Evolutionary conservation across 2,329 filamentous ascomycete species (phyloP).

Genomic region (Botrytis paeoniae): DNA sequence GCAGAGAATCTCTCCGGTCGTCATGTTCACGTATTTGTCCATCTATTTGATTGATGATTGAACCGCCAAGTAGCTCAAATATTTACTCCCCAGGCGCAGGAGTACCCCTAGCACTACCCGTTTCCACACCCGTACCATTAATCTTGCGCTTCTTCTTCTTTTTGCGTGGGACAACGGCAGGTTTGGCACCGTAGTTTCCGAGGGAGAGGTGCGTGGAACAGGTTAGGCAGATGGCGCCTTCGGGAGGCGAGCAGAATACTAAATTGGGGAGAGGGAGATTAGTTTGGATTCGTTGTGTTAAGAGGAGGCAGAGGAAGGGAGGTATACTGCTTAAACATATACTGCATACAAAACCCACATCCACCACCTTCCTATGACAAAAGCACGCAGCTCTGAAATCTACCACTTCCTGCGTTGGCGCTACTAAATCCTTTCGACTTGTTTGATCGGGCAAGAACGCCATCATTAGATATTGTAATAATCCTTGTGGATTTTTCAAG

Average conservation of each 20-base stretch:
- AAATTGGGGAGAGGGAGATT: conserved; percentile 13
- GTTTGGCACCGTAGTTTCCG: conserved; percentile 72
- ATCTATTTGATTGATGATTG: background rate
- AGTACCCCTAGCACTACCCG: conserved; percentile 58
- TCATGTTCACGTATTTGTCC: background rate
- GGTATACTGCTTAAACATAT: conserved; percentile 79
- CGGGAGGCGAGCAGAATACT: conserved; percentile 70
- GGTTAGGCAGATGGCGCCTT: conserved; percentile 70
- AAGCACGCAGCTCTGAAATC: conserved; percentile 99
- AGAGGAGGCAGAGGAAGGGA: background rate
- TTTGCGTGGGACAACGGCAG: conserved; percentile 67
- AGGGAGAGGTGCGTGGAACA: conserved; percentile 77
- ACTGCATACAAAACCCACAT: conserved; percentile 92
- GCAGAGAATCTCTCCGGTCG: background rate
- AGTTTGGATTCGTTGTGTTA: conserved; percentile 6
- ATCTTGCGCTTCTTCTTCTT: conserved; percentile 76
- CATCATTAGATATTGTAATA: conserved; percentile 94
- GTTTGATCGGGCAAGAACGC: conserved; percentile 76
- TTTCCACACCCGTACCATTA: conserved; percentile 51
- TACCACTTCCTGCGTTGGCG: conserved; percentile 79
- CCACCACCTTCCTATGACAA: conserved; percentile 86
- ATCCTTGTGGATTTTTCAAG: conserved; percentile 59
- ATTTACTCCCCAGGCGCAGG: conserved; percentile 45
- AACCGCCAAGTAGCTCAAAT: background rate
- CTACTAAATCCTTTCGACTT: conserved; percentile 63